phyloP scores from a whole-genome alignment of 345 rosid genomes.

The Iberis pinnata region DNA sequence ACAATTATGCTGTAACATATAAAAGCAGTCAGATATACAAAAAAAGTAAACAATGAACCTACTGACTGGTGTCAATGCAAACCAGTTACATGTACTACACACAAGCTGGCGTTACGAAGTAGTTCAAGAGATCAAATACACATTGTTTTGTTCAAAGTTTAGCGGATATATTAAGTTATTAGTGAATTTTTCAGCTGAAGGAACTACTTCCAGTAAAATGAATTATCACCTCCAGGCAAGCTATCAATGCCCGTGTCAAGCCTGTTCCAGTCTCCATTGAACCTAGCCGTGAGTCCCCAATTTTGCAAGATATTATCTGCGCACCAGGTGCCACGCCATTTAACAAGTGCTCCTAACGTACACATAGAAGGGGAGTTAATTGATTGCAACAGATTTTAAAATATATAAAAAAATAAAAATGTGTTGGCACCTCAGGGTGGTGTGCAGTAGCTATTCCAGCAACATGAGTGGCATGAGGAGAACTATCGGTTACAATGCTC shows the following conservation, averaged over 20 bases:
- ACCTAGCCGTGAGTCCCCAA: conserved; percentile 88
- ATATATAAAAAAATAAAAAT: conserved; percentile 8
- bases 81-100: conserved; percentile 13
- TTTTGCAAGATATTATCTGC: conserved; percentile 92
- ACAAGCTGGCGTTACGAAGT: conserved; percentile 10
- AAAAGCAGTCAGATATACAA: conserved; percentile 14
- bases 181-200: not conserved
- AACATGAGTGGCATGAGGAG: conserved; percentile 98
- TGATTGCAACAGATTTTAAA: conserved; percentile 14
- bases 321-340: conserved; percentile 99
- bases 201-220: conserved; percentile 1
- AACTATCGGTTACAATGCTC: conserved; percentile 89
- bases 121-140: not conserved
- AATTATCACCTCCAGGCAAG: conserved; percentile 72
- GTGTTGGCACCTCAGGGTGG: conserved; percentile 64
- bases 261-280: conserved; percentile 99
- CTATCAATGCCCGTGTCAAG: conserved; percentile 78
- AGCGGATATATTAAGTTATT: conserved; percentile 4
- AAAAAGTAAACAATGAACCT: not conserved
- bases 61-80: conserved; percentile 16
- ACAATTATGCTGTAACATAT: conserved; percentile 75
- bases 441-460: conserved; percentile 95
- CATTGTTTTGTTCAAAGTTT: conserved; percentile 6
- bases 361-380: conserved; percentile 17
- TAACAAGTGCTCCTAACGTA: conserved; percentile 69